Conservation (phyloP, 2,329 filamentous ascomycete species). For the Stemphylium beticola region DNA sequence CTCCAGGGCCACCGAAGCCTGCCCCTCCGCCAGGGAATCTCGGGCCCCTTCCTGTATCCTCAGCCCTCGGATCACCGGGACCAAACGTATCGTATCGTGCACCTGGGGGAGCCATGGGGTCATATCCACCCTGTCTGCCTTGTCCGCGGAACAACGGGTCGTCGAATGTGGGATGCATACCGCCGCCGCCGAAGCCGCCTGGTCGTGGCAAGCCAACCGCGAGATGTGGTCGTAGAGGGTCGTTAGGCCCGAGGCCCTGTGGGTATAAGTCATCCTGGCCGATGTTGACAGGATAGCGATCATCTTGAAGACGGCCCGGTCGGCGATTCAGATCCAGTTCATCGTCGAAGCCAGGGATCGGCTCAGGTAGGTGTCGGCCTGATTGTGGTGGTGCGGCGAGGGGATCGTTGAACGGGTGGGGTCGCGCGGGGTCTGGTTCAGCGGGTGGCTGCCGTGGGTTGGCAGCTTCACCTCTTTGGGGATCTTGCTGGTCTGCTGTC, state of each 20-base stretch:
- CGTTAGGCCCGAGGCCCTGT: conserved; percentile 80
- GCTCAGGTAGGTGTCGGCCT: conserved; percentile 72
- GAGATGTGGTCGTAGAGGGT: conserved; percentile 75
- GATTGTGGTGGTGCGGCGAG: conserved; percentile 63
- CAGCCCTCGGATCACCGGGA: conserved; percentile 56
- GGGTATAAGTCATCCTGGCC: conserved; percentile 90
- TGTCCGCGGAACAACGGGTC: conserved; percentile 80
- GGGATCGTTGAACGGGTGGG: conserved; percentile 73
- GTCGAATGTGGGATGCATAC: conserved; percentile 97
- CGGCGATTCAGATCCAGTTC: conserved; percentile 82
- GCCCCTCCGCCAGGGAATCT: conserved; percentile 52
- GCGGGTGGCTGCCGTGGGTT: conserved; percentile 60
- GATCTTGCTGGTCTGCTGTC: conserved; percentile 52
- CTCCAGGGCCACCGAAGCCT: conserved; percentile 49
- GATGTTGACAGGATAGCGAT: conserved; percentile 68
- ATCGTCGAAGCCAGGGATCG: conserved; percentile 91
- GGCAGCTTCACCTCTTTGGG: conserved; percentile 28
- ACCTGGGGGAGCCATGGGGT: conserved; percentile 81
- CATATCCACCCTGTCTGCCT: conserved; percentile 58
- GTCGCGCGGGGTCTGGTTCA: conserved; percentile 65
- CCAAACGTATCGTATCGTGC: conserved; percentile 87
- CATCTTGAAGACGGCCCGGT: conserved; percentile 57
- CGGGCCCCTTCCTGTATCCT: conserved; percentile 38
- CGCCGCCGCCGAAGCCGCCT: conserved; percentile 69
- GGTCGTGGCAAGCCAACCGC: conserved; percentile 65